A percentile compares a stretch with the other conserved stretches of the same genome.
Evolutionary conservation across 192 early-diverging fungal genomes (phyloP).

Genomic region (Coemansia sp.): DNA sequence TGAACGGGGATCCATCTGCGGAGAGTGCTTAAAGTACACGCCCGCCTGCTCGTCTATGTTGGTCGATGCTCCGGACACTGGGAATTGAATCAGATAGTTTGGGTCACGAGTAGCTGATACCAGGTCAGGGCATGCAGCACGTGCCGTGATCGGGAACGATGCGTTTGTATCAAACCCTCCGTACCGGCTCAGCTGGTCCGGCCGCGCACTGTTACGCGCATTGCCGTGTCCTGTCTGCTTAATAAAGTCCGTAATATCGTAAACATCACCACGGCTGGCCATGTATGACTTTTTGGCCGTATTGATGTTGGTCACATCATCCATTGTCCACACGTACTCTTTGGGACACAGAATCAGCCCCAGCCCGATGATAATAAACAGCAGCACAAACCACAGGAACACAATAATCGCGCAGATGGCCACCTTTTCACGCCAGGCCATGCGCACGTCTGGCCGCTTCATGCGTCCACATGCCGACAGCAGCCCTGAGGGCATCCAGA

Average conservation of each 20-base stretch:
- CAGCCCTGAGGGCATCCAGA: constrained; percentile 40
- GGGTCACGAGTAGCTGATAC: constrained; percentile 24
- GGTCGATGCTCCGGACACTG: constrained; percentile 24
- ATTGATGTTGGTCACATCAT: constrained; percentile 60
- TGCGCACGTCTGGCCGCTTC: constrained; percentile 85
- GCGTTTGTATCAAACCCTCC: constrained; percentile 55
- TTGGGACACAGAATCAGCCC: constrained; percentile 70
- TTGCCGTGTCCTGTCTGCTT: constrained; percentile 57
- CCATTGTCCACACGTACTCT: constrained; percentile 65
- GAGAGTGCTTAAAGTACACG: constrained; percentile 31
- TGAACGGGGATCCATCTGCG: constrained; percentile 29
- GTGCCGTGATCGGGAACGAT: constrained; percentile 60
- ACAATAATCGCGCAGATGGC: constrained; percentile 85
- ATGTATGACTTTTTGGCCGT: constrained; percentile 54
- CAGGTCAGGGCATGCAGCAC: constrained; percentile 57
- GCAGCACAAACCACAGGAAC: constrained; percentile 68
- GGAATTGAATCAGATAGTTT: constrained; percentile 29
- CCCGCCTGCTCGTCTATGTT: constrained; percentile 54
- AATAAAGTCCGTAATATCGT: constrained; percentile 59
- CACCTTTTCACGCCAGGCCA: constrained; percentile 96
- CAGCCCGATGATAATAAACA: constrained; percentile 86
- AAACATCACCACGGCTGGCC: constrained; percentile 73
- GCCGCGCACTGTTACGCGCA: constrained; percentile 14
- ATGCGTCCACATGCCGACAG: constrained; percentile 58
- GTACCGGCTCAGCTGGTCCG: constrained; percentile 46